Conservation (phyloP, 2,329 filamentous ascomycete species). For the Fusarium oxysporum region DNA sequence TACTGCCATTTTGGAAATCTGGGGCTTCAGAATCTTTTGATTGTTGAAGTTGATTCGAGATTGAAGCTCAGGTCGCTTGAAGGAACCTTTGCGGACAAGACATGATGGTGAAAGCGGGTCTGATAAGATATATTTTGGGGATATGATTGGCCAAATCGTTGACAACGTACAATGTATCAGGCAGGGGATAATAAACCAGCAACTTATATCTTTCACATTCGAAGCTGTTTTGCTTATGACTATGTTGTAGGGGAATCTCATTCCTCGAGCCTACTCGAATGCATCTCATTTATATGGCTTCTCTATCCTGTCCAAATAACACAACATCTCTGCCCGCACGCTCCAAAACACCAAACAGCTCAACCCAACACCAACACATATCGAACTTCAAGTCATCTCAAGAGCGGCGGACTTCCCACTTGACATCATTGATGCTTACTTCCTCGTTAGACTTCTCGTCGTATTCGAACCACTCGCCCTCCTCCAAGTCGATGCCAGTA, state of each 20-base stretch:
- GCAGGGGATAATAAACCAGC: neutral
- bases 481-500: conserved; percentile 80
- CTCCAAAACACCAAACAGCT: neutral
- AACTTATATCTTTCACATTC: conserved; percentile 6
- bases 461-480: conserved; percentile 98
- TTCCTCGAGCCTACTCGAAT: neutral
- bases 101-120: conserved; percentile 3
- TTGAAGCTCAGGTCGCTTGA: neutral
- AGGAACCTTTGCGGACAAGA: conserved; percentile 28
- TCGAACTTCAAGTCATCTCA: conserved; percentile 52
- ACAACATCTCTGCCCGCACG: neutral
- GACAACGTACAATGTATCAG: neutral
- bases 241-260: neutral
- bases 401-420: conserved; percentile 84
- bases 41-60: neutral
- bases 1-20: conserved; percentile 26
- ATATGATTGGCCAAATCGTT: conserved; percentile 10
- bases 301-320: neutral
- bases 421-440: conserved; percentile 90
- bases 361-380: neutral
- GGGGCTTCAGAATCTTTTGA: neutral
- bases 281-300: neutral
- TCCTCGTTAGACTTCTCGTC: conserved; percentile 94
- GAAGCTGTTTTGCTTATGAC: neutral
- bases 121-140: neutral